Evolutionary conservation across 495 filamentous ascomycete genomes (phyloP).

Genomic region (Penicillium argentinense): DNA sequence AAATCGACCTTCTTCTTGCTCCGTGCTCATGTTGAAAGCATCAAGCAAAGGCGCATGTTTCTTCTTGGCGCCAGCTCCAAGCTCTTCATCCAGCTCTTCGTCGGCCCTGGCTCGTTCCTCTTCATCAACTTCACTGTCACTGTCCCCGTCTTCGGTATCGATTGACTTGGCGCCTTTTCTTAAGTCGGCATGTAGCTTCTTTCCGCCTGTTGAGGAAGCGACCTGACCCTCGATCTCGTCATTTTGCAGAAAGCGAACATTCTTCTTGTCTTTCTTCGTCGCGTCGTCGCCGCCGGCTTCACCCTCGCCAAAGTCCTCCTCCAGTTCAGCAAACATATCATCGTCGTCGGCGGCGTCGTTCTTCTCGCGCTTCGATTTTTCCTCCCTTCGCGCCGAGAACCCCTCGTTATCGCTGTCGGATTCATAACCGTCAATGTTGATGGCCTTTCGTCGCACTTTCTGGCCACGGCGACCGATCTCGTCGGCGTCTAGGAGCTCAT

Average conservation of each 20-base stretch:
- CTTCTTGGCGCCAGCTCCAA: slow-evolving; percentile 87
- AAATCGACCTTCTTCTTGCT: slow-evolving; percentile 91
- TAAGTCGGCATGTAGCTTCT: slow-evolving; percentile 62
- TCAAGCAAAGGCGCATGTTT: slow-evolving; percentile 94
- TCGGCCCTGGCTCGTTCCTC: slow-evolving; percentile 69
- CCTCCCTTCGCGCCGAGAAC: slow-evolving; percentile 69
- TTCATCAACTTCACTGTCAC: slow-evolving; percentile 69
- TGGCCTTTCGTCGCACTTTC: slow-evolving; percentile 81
- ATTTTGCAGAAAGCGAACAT: slow-evolving; percentile 71
- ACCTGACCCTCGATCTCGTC: slow-evolving; percentile 87
- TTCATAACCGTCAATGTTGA: slow-evolving; percentile 96
- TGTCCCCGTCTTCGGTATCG: slow-evolving; percentile 45
- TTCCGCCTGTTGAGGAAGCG: slow-evolving; percentile 67
- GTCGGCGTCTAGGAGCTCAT: slow-evolving; percentile 81
- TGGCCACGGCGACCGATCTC: slow-evolving; percentile 82
- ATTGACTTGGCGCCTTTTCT: slow-evolving; percentile 39
- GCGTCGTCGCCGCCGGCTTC: slow-evolving; percentile 48
- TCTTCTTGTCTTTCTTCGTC: slow-evolving; percentile 68
- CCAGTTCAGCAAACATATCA: slow-evolving; percentile 88
- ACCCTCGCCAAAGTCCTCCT: slow-evolving; percentile 59
- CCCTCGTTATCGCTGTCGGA: slow-evolving; percentile 92
- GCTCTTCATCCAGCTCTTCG: slow-evolving; percentile 75
- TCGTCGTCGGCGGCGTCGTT: slow-evolving; percentile 54
- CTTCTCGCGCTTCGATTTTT: slow-evolving; percentile 52
- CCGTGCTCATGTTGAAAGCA: slow-evolving; percentile 89